phyloP scores from a whole-genome alignment of 345 rosid genomes.

The Eucalyptus albens region DNA sequence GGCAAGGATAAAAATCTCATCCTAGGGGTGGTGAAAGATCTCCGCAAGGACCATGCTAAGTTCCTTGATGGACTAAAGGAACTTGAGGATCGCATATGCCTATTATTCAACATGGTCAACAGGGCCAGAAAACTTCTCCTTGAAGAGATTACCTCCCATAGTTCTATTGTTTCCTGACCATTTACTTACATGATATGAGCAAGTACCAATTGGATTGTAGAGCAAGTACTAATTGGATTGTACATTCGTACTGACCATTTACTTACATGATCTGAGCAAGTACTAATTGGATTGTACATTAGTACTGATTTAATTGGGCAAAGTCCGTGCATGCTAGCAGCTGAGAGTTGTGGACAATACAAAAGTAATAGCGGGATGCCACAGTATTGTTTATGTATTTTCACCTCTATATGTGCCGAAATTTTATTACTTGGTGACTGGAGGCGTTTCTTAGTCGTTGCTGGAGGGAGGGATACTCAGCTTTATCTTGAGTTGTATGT shows the following conservation, averaged over 20 bases:
- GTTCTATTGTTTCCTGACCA: too few species aligned
- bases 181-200: not conserved
- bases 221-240: too few species aligned
- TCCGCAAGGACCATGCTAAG: constrained; percentile 29
- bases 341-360: not conserved
- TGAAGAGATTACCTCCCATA: too few species aligned
- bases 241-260: too few species aligned
- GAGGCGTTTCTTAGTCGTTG: not conserved
- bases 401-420: not conserved
- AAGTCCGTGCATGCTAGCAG: not conserved
- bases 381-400: not conserved
- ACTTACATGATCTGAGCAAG: too few species aligned
- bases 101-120: constrained; percentile 15
- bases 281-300: not conserved
- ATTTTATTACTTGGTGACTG: not conserved
- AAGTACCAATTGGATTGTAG: too few species aligned
- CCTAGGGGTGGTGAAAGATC: constrained; percentile 35
- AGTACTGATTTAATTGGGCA: not conserved
- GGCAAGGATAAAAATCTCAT: constrained; percentile 32
- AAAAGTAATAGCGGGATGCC: not conserved
- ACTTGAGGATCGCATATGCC: constrained; percentile 57
- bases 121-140: too few species aligned
- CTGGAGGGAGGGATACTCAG: not conserved
- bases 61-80: constrained; percentile 27
- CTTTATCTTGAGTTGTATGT: not conserved